Percentiles rank a stretch among this genome's conserved stretches.
Conservation (phyloP, 495 filamentous ascomycete species). For the Endocarpon pusillum region DNA sequence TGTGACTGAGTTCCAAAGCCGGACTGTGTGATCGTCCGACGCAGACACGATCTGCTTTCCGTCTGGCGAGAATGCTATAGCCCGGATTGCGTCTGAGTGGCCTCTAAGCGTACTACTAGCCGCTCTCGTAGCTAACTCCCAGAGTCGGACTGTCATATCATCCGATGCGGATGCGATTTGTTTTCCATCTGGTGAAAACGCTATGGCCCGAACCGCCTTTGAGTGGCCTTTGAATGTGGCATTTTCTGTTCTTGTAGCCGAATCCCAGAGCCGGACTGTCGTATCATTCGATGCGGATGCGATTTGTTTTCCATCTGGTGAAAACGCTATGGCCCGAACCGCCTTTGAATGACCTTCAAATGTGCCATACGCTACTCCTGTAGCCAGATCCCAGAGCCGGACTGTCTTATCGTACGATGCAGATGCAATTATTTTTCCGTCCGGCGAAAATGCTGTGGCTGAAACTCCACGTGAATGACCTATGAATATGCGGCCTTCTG, state of each 20-base stretch:
- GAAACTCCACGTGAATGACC: background rate
- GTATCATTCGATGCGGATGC: no score
- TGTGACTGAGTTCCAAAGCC: constrained; percentile 10
- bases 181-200: constrained; percentile 11
- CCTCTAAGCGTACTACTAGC: background rate
- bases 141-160: constrained; percentile 9
- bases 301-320: no score
- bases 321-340: no score
- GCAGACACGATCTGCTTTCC: constrained; percentile 9
- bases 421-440: constrained; percentile 2
- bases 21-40: constrained; percentile 5
- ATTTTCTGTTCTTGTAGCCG: background rate
- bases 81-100: constrained; percentile 6
- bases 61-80: constrained; percentile 12
- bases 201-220: constrained; percentile 7
- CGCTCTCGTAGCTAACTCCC: constrained; percentile 6
- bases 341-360: no score
- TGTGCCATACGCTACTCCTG: no score
- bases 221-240: constrained; percentile 1
- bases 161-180: constrained; percentile 8
- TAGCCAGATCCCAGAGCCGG: constrained; percentile 4
- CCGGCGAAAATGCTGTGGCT: constrained; percentile 3
- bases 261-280: constrained; percentile 12
- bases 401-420: constrained; percentile 1
- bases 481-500: background rate